Base-by-base conservation (phyloP, 2,329 filamentous ascomycete species). In the Aurifilum marmelostoma region DNA sequence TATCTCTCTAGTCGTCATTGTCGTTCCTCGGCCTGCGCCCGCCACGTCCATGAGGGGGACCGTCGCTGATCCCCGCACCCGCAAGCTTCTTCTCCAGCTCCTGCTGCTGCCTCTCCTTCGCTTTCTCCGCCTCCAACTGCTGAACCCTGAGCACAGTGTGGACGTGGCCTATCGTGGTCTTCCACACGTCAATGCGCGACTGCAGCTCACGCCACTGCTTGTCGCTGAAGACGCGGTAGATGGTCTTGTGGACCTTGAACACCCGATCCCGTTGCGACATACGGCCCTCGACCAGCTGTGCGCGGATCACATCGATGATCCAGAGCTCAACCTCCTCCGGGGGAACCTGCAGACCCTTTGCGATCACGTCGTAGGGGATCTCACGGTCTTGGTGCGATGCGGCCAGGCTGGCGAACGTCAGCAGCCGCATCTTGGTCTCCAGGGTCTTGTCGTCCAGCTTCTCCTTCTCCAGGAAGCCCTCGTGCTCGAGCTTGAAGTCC, bases 121-220 rank as follows among this genome's bases (percentile, higher is more conserved):
- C 93, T 82, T 89, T 90, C 80, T 91, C 86, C 74, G 91, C 94
- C 75, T 92, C 91, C 81, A 90, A 86, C 85, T 97, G 91, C 84
- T 97, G 93, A 78, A 88, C 85, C 76, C 90, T 88, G 73, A 98
- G 87, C 60, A 96, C 92, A 67, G 85, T 84, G 74, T 97, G 84
- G 24, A 99, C 94, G 74, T 88, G 89, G 77, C 89, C 87, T 75
- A 98, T 84, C 75, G 92, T 95, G 75, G 88, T 86, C 80, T 92
- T 90, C 95, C 95, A 98, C 80, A 94, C 92, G 82, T 97, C 94
- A 76, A 99, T 84, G 72, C 95, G 88, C 72, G 92, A 93, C 71
- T 93, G 92, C 66, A 99, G 91, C 84, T 99, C 95, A 75, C 92
- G 89, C 94, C 97, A 99, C 84, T 99, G 96, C 87, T 97, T 97